A percentile compares a stretch with the other conserved stretches of the same genome.
phyloP scores from a whole-genome alignment of 179 eudicot genomes.

The Sideroxylon spinosum region DNA sequence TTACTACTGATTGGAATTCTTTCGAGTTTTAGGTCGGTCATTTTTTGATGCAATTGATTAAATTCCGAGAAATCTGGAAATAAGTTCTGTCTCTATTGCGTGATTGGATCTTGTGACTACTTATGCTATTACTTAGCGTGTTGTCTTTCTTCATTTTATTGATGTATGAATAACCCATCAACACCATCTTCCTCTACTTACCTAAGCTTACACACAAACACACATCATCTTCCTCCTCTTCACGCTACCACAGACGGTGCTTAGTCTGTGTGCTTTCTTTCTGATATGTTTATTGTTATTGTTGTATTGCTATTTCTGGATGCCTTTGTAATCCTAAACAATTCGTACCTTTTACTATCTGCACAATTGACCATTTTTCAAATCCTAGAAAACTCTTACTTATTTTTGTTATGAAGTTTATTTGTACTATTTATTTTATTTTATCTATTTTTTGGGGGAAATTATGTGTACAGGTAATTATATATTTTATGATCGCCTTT shows the following conservation, averaged over 20 bases:
- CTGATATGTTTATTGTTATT: neutral
- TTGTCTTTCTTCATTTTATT: neutral
- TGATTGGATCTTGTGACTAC: neutral
- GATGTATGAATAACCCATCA: no score
- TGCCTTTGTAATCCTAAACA: neutral
- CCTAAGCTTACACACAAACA: no score
- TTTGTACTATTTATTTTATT: neutral
- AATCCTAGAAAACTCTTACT: neutral
- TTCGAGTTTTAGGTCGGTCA: slow-evolving; percentile 69
- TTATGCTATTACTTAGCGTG: neutral
- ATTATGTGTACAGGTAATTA: neutral
- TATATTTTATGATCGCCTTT: neutral
- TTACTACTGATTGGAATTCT: slow-evolving; percentile 64
- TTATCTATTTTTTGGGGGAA: neutral
- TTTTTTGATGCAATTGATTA: slow-evolving; percentile 5
- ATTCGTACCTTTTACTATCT: slow-evolving; percentile 4
- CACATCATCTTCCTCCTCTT: no score
- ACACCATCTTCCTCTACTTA: no score
- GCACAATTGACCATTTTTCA: neutral
- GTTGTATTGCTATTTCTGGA: neutral
- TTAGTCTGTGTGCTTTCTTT: slow-evolving; percentile 4
- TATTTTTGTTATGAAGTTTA: neutral
- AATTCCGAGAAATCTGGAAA: neutral
- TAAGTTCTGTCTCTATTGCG: neutral
- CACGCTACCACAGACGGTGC: neutral